A percentile compares a stretch with the other conserved stretches of the same genome.
Conservation (phyloP, 208 protist genomes). For the Leishmania major region DNA sequence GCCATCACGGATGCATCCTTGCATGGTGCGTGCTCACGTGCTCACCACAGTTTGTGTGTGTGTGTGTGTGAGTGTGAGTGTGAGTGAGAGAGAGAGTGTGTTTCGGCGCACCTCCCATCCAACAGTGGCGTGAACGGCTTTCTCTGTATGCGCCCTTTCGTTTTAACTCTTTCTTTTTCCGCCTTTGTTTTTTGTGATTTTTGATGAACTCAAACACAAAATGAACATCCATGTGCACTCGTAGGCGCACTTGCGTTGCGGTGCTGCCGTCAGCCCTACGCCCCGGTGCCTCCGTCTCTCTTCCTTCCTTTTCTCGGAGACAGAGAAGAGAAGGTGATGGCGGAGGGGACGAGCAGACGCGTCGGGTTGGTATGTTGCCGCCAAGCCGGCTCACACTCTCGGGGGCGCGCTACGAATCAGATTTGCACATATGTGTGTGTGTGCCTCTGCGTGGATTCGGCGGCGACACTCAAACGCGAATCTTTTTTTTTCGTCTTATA, state of each 20-base stretch:
- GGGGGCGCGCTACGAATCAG: background rate
- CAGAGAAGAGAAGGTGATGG: background rate
- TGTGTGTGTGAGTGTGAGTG: background rate
- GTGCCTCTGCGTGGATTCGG: background rate
- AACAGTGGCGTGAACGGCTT: background rate
- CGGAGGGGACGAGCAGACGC: background rate
- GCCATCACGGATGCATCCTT: background rate
- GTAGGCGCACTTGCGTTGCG: background rate
- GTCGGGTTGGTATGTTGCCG: background rate
- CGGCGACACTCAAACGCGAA: background rate
- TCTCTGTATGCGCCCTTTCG: background rate
- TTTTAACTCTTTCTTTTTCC: background rate
- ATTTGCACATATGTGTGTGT: background rate
- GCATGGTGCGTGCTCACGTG: background rate
- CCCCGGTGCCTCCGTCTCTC: background rate
- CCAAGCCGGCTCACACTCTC: background rate
- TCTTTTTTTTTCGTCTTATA: background rate
- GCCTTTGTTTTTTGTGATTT: constrained; percentile 31
- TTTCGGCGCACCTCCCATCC: background rate
- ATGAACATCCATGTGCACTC: constrained; percentile 7
- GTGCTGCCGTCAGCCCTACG: background rate
- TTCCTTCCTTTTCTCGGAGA: background rate
- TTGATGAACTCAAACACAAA: constrained; percentile 17
- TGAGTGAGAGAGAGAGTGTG: background rate
- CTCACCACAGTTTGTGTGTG: background rate